These are phyloP conservation scores for Deinandra increscens DNA, from an alignment of 129 eudicot genomes.

Conservation along the genomic window DNA sequence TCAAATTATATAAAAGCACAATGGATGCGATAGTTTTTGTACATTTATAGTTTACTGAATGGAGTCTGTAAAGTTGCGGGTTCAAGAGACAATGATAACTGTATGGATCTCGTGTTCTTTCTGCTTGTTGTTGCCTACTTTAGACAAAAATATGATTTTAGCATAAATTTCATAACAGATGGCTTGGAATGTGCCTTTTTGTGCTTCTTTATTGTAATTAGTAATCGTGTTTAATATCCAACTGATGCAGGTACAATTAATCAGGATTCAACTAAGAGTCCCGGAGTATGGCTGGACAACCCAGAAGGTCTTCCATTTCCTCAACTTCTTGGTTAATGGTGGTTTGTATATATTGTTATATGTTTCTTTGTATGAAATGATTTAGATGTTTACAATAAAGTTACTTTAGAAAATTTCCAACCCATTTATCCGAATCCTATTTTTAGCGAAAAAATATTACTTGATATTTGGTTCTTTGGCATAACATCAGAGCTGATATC, in stretches of 20 bases:
- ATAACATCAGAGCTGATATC: no score
- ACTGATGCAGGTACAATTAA: slow-evolving; percentile 63
- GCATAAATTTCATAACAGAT: background rate
- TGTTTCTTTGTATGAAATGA: no score
- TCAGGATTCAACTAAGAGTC: slow-evolving; percentile 81
- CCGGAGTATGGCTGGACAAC: slow-evolving; percentile 99
- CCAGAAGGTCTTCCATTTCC: slow-evolving; percentile 93
- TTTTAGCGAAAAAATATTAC: no score
- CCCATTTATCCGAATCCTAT: no score
- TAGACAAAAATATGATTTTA: background rate
- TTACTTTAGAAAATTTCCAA: no score
- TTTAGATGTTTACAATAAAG: no score
- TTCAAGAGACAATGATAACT: no score
- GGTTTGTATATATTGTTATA: slow-evolving; percentile 47
- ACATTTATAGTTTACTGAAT: no score
- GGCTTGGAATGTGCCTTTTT: background rate
- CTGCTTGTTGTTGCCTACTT: background rate
- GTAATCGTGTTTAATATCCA: slow-evolving; percentile 22
- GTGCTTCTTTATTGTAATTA: slow-evolving; percentile 7
- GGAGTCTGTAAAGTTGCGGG: no score
- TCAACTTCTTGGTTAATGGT: slow-evolving; percentile 88
- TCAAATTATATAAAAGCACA: no score
- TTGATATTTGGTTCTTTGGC: no score
- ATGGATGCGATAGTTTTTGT: no score
- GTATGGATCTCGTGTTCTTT: background rate